phyloP scores from a whole-genome alignment of 805 yeast species.

The Allodekkera sacchari region DNA sequence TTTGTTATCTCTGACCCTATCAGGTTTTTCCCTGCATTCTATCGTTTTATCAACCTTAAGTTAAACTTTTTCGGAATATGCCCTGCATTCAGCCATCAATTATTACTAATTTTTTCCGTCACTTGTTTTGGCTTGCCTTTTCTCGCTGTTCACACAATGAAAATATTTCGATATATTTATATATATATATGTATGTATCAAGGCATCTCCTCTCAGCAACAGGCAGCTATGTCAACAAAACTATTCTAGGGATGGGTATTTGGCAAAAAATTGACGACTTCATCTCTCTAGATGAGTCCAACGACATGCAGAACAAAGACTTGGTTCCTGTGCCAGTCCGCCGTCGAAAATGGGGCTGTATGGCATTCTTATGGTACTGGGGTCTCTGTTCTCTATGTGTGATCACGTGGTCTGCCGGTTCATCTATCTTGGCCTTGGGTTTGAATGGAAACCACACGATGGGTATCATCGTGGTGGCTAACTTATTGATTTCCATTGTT shows the following conservation, averaged over 20 bases:
- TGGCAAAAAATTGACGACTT: neutral
- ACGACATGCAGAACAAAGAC: constrained; percentile 2
- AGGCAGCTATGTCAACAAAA: too few relatives aligned
- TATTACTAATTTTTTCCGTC: too few relatives aligned
- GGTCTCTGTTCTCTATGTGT: constrained; percentile 1
- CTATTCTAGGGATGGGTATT: constrained; percentile 3
- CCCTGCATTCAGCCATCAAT: too few relatives aligned
- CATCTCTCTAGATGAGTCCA: constrained; percentile 1
- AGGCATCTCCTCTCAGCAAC: too few relatives aligned
- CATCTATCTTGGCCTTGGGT: constrained; percentile 34
- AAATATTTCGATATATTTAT: too few relatives aligned
- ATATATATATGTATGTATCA: too few relatives aligned
- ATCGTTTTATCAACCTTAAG: too few relatives aligned
- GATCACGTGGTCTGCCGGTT: constrained; percentile 32
- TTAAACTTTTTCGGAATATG: too few relatives aligned
- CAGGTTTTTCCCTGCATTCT: too few relatives aligned
- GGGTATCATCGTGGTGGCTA: constrained; percentile 32
- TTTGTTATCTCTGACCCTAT: too few relatives aligned
- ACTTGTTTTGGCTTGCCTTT: too few relatives aligned
- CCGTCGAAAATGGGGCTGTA: constrained; percentile 3
- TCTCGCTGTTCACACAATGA: too few relatives aligned
- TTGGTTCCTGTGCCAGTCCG: constrained; percentile 1
- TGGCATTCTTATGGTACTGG: constrained; percentile 3
- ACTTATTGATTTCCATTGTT: constrained; percentile 31
- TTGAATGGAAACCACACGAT: constrained; percentile 9